Percentiles rank a stretch among this genome's conserved stretches.
phyloP scores from a whole-genome alignment of 2,329 filamentous ascomycete species.

The Colletotrichum ledebouriae region DNA sequence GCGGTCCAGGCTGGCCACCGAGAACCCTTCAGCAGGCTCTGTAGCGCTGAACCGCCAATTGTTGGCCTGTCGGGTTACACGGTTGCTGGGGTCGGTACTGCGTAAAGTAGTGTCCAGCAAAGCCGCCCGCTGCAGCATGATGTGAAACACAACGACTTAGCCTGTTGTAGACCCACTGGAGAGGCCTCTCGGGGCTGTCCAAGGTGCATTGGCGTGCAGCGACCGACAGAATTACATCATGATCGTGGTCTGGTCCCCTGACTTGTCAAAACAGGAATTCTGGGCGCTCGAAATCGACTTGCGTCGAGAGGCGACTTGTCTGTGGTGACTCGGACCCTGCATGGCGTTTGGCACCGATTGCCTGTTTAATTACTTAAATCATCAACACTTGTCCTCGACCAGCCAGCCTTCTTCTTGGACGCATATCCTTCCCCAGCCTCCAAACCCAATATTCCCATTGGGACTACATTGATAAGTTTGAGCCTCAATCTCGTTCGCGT shows the following conservation, averaged over 20 bases:
- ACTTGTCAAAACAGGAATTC: conserved; percentile 42
- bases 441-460: neutral
- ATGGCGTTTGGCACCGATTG: conserved; percentile 1
- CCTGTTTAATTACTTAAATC: conserved; percentile 25
- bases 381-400: neutral
- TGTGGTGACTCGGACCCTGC: conserved; percentile 27
- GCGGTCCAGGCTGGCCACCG: neutral
- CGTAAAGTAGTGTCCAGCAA: too few relatives aligned
- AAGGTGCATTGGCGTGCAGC: conserved; percentile 38
- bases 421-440: neutral
- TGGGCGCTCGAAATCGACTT: conserved; percentile 15
- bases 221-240: conserved; percentile 42
- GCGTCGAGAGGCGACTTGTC: conserved; percentile 23
- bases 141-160: conserved; percentile 31
- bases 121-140: conserved; percentile 27
- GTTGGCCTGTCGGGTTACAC: conserved; percentile 20
- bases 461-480: neutral
- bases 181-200: conserved; percentile 34
- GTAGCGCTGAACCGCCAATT: conserved; percentile 15
- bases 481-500: neutral
- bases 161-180: conserved; percentile 30
- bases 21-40: neutral
- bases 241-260: conserved; percentile 35
- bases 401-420: neutral
- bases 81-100: neutral